A percentile compares a stretch with the other conserved stretches of the same genome.
Conservation (phyloP, 371 early-diverging fungal genomes). For the Zychaea mexicana region DNA sequence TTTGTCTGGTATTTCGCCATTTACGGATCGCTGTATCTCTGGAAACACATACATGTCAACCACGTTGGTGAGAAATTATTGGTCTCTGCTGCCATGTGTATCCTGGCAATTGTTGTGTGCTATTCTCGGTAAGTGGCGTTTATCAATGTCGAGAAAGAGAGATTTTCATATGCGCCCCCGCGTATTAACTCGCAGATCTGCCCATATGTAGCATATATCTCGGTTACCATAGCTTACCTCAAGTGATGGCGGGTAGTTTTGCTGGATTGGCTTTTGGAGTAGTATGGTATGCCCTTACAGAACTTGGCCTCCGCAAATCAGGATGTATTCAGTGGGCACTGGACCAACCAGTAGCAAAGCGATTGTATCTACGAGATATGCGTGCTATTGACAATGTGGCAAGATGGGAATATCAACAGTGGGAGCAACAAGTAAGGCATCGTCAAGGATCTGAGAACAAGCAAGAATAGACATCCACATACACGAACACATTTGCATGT, state of each 20-base stretch:
- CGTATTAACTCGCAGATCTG: neutral
- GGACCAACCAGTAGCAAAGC: constrained; percentile 37
- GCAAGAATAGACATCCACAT: neutral
- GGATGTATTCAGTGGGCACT: constrained; percentile 46
- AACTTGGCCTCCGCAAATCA: constrained; percentile 36
- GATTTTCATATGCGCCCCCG: neutral
- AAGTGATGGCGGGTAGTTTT: constrained; percentile 73
- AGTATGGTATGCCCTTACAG: constrained; percentile 58
- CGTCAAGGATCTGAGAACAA: neutral
- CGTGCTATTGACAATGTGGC: constrained; percentile 53
- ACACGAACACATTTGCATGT: neutral
- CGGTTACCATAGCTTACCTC: constrained; percentile 77
- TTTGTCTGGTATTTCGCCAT: constrained; percentile 87
- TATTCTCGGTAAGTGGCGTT: constrained; percentile 54
- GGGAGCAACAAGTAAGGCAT: constrained; percentile 17
- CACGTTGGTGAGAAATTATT: constrained; percentile 44
- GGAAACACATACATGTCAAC: constrained; percentile 37
- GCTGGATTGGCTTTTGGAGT: constrained; percentile 65
- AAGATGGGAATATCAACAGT: constrained; percentile 63
- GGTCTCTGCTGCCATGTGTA: constrained; percentile 31
- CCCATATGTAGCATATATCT: constrained; percentile 76
- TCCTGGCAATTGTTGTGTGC: constrained; percentile 49
- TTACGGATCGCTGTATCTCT: constrained; percentile 65
- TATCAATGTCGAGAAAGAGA: neutral
- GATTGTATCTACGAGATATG: constrained; percentile 65